phyloP scores from a whole-genome alignment of 352 stramenopile genomes.

The Pythium folliculosum region DNA sequence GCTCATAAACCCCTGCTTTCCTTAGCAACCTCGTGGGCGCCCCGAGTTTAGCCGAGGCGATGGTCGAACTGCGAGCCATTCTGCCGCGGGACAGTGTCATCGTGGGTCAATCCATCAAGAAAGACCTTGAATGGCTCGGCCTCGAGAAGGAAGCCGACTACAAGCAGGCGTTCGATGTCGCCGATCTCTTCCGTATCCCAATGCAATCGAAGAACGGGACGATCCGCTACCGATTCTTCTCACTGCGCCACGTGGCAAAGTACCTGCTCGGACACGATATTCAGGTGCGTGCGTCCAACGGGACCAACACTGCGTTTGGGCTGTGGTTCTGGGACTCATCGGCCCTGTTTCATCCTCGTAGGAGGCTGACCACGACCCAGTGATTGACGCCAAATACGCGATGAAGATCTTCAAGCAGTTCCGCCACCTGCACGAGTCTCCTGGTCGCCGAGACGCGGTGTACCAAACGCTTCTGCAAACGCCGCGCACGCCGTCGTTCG shows the following conservation, averaged over 20 bases:
- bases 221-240: slow-evolving; percentile 86
- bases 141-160: slow-evolving; percentile 86
- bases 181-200: slow-evolving; percentile 80
- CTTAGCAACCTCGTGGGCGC: slow-evolving; percentile 64
- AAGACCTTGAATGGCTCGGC: slow-evolving; percentile 91
- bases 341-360: slow-evolving; percentile 6
- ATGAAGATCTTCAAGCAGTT: slow-evolving; percentile 91
- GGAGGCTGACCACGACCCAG: slow-evolving; percentile 81
- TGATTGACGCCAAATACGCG: slow-evolving; percentile 86
- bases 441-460: slow-evolving; percentile 72
- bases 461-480: slow-evolving; percentile 83
- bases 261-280: slow-evolving; percentile 81
- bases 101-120: slow-evolving; percentile 92
- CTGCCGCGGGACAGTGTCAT: slow-evolving; percentile 86
- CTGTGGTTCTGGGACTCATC: background rate
- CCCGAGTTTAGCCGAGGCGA: slow-evolving; percentile 69
- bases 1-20: background rate
- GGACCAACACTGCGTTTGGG: too few relatives aligned
- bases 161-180: slow-evolving; percentile 83
- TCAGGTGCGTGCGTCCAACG: slow-evolving; percentile 35
- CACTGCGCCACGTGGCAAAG: slow-evolving; percentile 80
- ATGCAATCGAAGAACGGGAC: slow-evolving; percentile 73
- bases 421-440: slow-evolving; percentile 76
- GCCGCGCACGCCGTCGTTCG: slow-evolving; percentile 82
- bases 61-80: slow-evolving; percentile 71